Evolutionary conservation across 257 asterid species (phyloP).

Genomic region (Solanum sejunctum): DNA sequence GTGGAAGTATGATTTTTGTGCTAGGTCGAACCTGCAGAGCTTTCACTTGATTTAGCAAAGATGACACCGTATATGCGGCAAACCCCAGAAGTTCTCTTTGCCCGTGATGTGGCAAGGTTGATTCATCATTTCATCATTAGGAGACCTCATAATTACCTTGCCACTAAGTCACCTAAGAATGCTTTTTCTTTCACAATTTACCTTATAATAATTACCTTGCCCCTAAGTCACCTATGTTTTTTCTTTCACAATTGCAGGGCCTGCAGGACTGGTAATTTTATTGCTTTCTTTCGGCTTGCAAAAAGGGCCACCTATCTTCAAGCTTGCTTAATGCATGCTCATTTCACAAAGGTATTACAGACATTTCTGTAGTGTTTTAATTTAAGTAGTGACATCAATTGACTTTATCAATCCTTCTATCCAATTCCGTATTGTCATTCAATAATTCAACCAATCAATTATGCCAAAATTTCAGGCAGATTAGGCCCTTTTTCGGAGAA

Average conservation of each 20-base stretch:
- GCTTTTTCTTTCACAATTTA: slow-evolving; percentile 2
- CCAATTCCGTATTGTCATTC: background rate
- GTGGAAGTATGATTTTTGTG: slow-evolving; percentile 42
- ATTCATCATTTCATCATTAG: slow-evolving; percentile 5
- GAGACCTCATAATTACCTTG: background rate
- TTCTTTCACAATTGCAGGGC: slow-evolving; percentile 50
- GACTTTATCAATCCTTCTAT: background rate
- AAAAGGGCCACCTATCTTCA: slow-evolving; percentile 86
- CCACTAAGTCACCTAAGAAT: background rate
- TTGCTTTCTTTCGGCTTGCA: slow-evolving; percentile 95
- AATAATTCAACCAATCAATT: background rate
- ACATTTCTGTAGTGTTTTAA: background rate
- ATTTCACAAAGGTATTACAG: slow-evolving; percentile 81
- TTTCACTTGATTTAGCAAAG: slow-evolving; percentile 95
- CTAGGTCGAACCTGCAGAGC: slow-evolving; percentile 99
- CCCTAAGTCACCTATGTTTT: background rate
- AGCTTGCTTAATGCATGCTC: slow-evolving; percentile 98
- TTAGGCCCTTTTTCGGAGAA: background rate
- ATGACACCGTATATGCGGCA: slow-evolving; percentile 92
- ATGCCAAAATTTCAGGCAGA: background rate
- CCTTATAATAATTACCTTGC: no score
- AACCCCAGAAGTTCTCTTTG: slow-evolving; percentile 78
- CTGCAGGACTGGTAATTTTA: slow-evolving; percentile 84
- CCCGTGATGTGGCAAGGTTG: slow-evolving; percentile 97
- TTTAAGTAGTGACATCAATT: background rate